phyloP scores from a whole-genome alignment of 192 early-diverging fungal genomes.

The Coemansia sp. region DNA sequence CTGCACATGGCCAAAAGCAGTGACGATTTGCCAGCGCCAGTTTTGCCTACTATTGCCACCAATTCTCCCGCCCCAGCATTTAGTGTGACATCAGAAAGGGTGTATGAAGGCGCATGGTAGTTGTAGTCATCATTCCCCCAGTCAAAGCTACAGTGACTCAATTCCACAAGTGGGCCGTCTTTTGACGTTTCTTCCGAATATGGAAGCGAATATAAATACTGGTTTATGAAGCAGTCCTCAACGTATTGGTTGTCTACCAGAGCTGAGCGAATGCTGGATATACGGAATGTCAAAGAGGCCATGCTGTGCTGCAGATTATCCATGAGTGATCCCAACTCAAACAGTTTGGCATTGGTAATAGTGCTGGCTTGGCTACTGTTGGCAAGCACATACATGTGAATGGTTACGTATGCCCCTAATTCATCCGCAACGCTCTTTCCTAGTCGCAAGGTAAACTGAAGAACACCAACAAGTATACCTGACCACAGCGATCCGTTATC shows the following conservation, averaged over 20 bases:
- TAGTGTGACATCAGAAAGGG: conserved; percentile 15
- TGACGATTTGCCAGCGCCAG: conserved; percentile 67
- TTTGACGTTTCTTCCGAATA: not conserved
- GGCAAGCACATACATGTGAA: not conserved
- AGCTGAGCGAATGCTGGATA: not conserved
- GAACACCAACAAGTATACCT: not conserved
- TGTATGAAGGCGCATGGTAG: not conserved
- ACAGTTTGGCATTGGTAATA: conserved; percentile 6
- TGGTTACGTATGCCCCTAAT: not conserved
- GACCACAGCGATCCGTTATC: conserved; percentile 23
- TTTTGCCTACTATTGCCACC: conserved; percentile 61
- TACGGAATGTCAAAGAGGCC: not conserved
- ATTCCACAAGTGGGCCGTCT: conserved; percentile 1
- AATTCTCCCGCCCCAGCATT: conserved; percentile 39
- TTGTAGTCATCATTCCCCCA: not conserved
- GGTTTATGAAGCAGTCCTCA: conserved; percentile 18
- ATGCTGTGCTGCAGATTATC: not conserved
- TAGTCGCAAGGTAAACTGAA: not conserved
- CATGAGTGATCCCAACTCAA: conserved; percentile 6
- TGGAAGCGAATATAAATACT: conserved; percentile 29
- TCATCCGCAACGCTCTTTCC: not conserved
- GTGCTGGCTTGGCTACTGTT: not conserved
- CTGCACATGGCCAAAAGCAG: conserved; percentile 64
- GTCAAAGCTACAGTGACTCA: conserved; percentile 27
- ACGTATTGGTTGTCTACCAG: conserved; percentile 13